Percentiles rank a stretch among this genome's conserved stretches.
Conservation (phyloP, 805 yeast genomes). For the Helenozyma baotianmanensis region DNA sequence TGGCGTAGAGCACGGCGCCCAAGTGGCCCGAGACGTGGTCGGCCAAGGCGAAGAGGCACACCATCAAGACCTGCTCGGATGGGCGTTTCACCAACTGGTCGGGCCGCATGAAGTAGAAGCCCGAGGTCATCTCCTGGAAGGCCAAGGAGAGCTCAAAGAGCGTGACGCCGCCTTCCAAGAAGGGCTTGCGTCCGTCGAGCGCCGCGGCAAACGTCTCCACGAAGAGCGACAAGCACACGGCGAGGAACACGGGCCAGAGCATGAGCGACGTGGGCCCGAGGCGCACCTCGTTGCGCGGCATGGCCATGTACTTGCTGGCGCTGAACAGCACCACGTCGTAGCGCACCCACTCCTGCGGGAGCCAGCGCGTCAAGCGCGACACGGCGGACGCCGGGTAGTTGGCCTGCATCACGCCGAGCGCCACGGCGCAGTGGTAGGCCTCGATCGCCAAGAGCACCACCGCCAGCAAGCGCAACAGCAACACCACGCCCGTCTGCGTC, state of each 20-base stretch:
- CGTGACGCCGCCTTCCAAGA: constrained; percentile 64
- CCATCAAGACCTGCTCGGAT: constrained; percentile 46
- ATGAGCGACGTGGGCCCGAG: constrained; percentile 49
- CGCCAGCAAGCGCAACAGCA: constrained; percentile 25
- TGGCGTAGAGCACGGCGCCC: constrained; percentile 50
- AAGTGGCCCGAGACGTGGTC: constrained; percentile 62
- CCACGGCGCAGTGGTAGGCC: constrained; percentile 25
- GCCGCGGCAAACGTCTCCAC: constrained; percentile 62
- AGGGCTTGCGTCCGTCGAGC: constrained; percentile 50
- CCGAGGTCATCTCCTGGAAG: constrained; percentile 63
- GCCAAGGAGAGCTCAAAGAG: constrained; percentile 73
- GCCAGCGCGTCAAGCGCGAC: constrained; percentile 8
- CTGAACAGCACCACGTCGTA: constrained; percentile 13
- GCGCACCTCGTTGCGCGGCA: constrained; percentile 25
- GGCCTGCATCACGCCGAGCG: constrained; percentile 23
- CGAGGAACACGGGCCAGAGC: constrained; percentile 55
- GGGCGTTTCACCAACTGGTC: constrained; percentile 30
- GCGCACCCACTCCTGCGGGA: constrained; percentile 5
- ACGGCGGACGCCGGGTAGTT: constrained; percentile 2
- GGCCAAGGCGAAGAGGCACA: constrained; percentile 51
- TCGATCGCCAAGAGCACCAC: constrained; percentile 23
- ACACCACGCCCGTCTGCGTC: constrained; percentile 6
- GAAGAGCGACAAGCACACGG: constrained; percentile 58
- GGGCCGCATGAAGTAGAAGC: constrained; percentile 22
- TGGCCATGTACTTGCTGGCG: constrained; percentile 24